Evolutionary conservation across 2,329 filamentous ascomycete genomes (phyloP).

Genomic region (Tolypocladium amazonense): DNA sequence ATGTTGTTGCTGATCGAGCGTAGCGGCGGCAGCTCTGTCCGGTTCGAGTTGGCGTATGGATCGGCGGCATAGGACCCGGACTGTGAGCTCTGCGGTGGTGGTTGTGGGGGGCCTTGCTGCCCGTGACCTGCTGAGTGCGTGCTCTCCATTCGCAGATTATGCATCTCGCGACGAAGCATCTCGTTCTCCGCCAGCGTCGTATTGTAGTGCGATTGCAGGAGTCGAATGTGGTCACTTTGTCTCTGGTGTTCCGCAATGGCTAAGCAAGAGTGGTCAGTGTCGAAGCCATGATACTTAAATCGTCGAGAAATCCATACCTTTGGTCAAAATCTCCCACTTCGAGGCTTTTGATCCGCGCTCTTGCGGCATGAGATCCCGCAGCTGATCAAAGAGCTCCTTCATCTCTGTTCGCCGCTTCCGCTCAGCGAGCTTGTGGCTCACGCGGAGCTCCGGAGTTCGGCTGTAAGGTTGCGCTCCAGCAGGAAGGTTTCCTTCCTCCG

Average conservation of each 20-base stretch:
- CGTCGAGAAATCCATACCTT: constrained; percentile 45
- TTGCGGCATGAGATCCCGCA: constrained; percentile 68
- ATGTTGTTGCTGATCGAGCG: constrained; percentile 37
- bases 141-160: constrained; percentile 35
- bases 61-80: constrained; percentile 15
- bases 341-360: constrained; percentile 76
- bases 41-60: constrained; percentile 20
- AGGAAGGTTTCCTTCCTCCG: constrained; percentile 40
- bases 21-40: constrained; percentile 46
- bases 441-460: constrained; percentile 67
- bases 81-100: constrained; percentile 8
- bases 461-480: constrained; percentile 65
- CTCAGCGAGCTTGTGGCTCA: constrained; percentile 79
- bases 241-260: constrained; percentile 53
- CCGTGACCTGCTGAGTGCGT: constrained; percentile 36
- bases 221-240: constrained; percentile 37
- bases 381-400: constrained; percentile 76
- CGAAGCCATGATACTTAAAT: neutral
- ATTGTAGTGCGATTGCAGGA: constrained; percentile 34
- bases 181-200: constrained; percentile 33
- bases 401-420: constrained; percentile 77
- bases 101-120: constrained; percentile 14
- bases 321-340: constrained; percentile 82
- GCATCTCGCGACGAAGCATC: constrained; percentile 37
- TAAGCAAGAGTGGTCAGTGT: constrained; percentile 13